Evolutionary conservation across 257 asterid genomes (phyloP).

Genomic region (Eucommia ulmoides): DNA sequence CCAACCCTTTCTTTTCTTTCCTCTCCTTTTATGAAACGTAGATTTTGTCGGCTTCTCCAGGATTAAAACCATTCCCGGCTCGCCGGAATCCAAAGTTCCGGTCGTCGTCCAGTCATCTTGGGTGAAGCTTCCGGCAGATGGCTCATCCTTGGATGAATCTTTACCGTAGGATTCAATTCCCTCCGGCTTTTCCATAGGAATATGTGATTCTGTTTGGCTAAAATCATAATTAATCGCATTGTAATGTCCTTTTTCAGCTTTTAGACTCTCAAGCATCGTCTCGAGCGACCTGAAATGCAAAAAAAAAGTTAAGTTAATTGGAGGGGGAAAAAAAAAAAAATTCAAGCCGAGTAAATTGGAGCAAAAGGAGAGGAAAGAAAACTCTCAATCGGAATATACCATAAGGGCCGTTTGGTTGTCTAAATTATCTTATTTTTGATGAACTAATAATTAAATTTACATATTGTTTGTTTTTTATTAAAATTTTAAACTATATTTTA

Average conservation of each 20-base stretch:
- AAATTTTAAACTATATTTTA: too few species aligned
- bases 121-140: slow-evolving; percentile 71
- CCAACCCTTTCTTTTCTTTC: slow-evolving; percentile 56
- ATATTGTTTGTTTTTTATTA: too few species aligned
- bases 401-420: too few species aligned
- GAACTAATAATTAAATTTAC: too few species aligned
- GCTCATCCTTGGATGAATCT: slow-evolving; percentile 51
- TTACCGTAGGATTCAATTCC: slow-evolving; percentile 32
- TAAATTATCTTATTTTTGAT: too few species aligned
- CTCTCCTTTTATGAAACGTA: slow-evolving; percentile 59
- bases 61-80: slow-evolving; percentile 18
- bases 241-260: slow-evolving; percentile 30
- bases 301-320: too few species aligned
- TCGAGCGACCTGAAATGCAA: slow-evolving; percentile 55
- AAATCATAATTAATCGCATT: slow-evolving; percentile 24
- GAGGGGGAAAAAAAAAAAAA: not conserved
- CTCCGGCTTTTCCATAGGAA: slow-evolving; percentile 35
- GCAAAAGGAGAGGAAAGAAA: too few species aligned
- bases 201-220: slow-evolving; percentile 36
- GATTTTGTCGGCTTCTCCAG: slow-evolving; percentile 17
- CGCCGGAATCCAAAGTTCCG: slow-evolving; percentile 23
- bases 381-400: too few species aligned
- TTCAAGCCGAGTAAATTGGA: too few species aligned
- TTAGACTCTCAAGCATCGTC: slow-evolving; percentile 46
- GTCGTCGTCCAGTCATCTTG: slow-evolving; percentile 32